Percentiles rank a stretch among this genome's conserved stretches.
These are phyloP conservation scores for Leishmania mexicana DNA, from an alignment of 208 protist genomes.

Conservation along the genomic window DNA sequence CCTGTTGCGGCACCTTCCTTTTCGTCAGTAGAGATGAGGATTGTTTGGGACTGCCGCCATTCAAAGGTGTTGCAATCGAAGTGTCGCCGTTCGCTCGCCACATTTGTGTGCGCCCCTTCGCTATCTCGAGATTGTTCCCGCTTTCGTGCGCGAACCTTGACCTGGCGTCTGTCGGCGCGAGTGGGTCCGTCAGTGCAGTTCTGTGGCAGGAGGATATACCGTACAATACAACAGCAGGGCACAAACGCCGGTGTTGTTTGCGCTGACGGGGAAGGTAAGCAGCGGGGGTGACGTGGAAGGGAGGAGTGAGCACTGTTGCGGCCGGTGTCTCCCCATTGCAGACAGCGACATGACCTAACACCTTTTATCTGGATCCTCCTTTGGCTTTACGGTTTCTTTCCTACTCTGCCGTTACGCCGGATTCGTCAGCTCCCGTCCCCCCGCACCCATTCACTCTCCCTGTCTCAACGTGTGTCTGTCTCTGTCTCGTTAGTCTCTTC, in stretches of 20 bases:
- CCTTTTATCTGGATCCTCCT: not conserved
- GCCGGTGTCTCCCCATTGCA: not conserved
- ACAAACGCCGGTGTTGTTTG: too few species aligned
- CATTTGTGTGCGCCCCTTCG: not conserved
- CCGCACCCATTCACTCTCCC: not conserved
- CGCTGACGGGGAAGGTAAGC: not conserved
- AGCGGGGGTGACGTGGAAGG: not conserved
- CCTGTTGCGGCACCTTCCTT: not conserved
- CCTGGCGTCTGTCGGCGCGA: not conserved
- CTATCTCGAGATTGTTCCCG: not conserved
- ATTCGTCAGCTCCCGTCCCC: not conserved
- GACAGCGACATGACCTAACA: not conserved
- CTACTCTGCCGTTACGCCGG: not conserved
- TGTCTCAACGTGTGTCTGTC: not conserved
- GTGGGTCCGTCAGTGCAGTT: not conserved
- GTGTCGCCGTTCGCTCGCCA: not conserved
- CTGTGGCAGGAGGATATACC: not conserved
- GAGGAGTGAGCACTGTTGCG: not conserved
- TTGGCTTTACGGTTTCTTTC: not conserved
- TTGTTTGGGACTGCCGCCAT: not conserved
- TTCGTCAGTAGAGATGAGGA: not conserved
- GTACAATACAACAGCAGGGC: not conserved
- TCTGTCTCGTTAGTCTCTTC: not conserved
- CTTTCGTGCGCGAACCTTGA: not conserved
- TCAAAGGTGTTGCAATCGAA: not conserved